phyloP scores from a whole-genome alignment of 2,329 filamentous ascomycete genomes.

The Oidium heveae region DNA sequence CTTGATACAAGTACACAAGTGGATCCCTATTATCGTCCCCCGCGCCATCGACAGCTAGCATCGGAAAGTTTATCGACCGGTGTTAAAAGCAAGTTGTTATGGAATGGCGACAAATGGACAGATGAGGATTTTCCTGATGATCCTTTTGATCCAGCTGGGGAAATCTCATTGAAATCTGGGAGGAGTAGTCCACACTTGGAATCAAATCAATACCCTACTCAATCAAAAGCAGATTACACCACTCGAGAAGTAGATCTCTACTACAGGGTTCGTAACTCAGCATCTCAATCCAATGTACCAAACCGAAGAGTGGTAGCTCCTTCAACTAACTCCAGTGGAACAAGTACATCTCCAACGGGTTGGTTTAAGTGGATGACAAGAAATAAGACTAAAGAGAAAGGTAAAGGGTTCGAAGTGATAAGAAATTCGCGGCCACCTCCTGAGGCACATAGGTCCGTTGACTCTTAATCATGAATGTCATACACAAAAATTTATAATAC shows the following conservation, averaged over 20 bases:
- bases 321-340: constrained; percentile 79
- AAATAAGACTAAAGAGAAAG: constrained; percentile 77
- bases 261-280: constrained; percentile 74
- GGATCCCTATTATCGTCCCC: constrained; percentile 77
- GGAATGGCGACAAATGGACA: constrained; percentile 21
- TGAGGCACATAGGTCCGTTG: constrained; percentile 16
- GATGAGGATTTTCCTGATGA: constrained; percentile 14
- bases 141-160: constrained; percentile 17
- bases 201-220: constrained; percentile 5
- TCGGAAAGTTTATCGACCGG: constrained; percentile 21
- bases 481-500: too few species aligned
- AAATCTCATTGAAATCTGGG: constrained; percentile 18
- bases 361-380: constrained; percentile 66
- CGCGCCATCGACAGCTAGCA: constrained; percentile 42
- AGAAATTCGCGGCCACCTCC: constrained; percentile 69
- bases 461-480: too few species aligned
- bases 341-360: constrained; percentile 65
- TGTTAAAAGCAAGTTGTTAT: constrained; percentile 19
- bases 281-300: constrained; percentile 55
- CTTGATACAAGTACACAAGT: constrained; percentile 25
- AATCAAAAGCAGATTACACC: constrained; percentile 44
- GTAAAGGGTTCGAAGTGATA: constrained; percentile 92
- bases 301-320: constrained; percentile 77
- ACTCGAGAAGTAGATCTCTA: constrained; percentile 94
- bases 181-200: constrained; percentile 22